Base-by-base conservation (phyloP, 768 basidiomycete species). In the Collybia nuda region DNA sequence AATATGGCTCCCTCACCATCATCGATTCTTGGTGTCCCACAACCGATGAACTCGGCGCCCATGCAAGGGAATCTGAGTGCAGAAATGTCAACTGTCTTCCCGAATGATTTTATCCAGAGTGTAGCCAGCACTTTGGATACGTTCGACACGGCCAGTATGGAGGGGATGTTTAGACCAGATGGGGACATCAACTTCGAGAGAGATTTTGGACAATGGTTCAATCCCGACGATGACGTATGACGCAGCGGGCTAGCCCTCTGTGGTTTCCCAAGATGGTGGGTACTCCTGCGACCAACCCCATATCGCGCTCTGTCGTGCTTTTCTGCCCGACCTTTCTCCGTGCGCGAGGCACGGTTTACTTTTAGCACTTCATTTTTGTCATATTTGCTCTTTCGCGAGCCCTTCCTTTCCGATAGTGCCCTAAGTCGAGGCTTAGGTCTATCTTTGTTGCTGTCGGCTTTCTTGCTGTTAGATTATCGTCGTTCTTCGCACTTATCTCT, bases 141-240 rank as follows among this genome's bases (percentile, higher is more conserved):
- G 4, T 75, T 76, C 44, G 71, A 73, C 48, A 28, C 66, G 6
- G 32, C 32, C 3, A 32, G 32, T 11, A 32, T 32, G 32, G 32
- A 32, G 32, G 53, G 60, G 12, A 49, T 81, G 37, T 80, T 81
- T 60, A 63, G 72, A 40, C 56, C 65, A n/a, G 72, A 76, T 44
- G 74, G 73, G 1, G 71, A 79, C 51, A 66, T 86, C 61, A 81
- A 85, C 59, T 86, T 87, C 56, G 86, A 86, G 64, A 72, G 84
- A 60, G 86, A 87, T 58, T 88, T 88, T 66, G 82, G 84, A 48
- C 82, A 86, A 59, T 88, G 86, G 86, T 87, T 89, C 57, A 84
- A 82, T 61, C 78, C 76, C 5, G 79, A 84, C 47, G 78, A 79
- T 40, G 64, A 66, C 32, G 56, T 62, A 28, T 59, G 73, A 73